A percentile compares a stretch with the other conserved stretches of the same genome.
phyloP scores from a whole-genome alignment of 106 monocot species.

The Dactylorhiza incarnata region DNA sequence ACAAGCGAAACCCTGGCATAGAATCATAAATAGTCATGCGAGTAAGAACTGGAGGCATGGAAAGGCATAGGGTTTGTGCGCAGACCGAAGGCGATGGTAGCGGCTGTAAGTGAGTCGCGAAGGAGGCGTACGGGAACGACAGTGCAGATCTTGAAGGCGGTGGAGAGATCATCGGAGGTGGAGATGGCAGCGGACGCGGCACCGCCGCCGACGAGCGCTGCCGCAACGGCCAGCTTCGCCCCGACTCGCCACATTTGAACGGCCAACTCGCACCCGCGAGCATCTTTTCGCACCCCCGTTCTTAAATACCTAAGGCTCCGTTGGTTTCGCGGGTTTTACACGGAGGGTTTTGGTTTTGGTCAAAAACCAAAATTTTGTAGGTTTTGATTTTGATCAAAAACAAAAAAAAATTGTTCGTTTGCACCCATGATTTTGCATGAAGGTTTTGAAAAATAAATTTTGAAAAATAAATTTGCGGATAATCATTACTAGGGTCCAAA shows the following conservation, averaged over 20 bases:
- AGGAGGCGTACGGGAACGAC: constrained; percentile 61
- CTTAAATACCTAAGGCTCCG: too few species aligned
- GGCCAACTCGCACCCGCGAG: too few species aligned
- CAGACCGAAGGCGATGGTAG: constrained; percentile 63
- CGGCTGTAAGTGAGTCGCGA: constrained; percentile 68
- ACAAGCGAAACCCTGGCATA: background rate
- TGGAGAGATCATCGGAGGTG: constrained; percentile 46
- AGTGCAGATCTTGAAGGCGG: constrained; percentile 61
- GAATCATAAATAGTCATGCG: background rate
- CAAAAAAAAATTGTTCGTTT: too few species aligned
- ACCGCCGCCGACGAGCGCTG: constrained; percentile 16
- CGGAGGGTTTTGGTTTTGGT: too few species aligned
- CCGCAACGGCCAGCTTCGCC: constrained; percentile 23
- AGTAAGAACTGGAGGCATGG: background rate
- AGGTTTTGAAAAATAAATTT: too few species aligned
- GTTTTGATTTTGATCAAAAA: too few species aligned
- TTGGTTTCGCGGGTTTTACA: too few species aligned
- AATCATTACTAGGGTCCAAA: too few species aligned
- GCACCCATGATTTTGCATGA: too few species aligned
- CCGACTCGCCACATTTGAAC: constrained; percentile 25
- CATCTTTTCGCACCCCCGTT: too few species aligned
- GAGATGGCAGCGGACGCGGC: constrained; percentile 26
- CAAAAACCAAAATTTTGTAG: too few species aligned
- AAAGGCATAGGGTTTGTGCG: background rate
- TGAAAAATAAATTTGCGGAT: too few species aligned